Base-by-base conservation (phyloP, 2,329 filamentous ascomycete species). In the Arthrobotrys entomopaga region DNA sequence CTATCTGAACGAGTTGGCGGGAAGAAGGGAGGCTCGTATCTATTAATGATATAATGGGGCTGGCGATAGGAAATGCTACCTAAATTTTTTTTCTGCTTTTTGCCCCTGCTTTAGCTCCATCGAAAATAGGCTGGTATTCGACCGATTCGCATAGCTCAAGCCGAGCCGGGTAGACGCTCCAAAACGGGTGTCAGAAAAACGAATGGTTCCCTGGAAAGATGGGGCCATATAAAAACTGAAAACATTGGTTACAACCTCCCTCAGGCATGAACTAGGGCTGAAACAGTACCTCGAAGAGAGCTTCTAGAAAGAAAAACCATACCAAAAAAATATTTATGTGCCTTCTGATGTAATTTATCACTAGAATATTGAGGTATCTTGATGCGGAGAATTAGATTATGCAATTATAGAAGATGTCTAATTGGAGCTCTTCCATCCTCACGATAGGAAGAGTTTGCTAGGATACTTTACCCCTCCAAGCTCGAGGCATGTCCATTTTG, bases 291-390 rank as follows among this genome's bases (percentile, higher is more conserved):
- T 61, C 66, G 66, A 64, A 59, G 50, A 72, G 54, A 61, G 60
- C 61, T 73, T 73, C 69, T 73, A 66, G 69, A 73, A 34, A 73
- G 69, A 56, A 65, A 65, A 53, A 57, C 56, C 56, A 42, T 50
- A 34, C 22, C n/a, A n/a, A 53, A 4, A 24, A 34, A 34, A 34
- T 1, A 34, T 5, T 10, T 7, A 16, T 13, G 20, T 19, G 34
- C 26, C n/a, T 13, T 61, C 46, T 63, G 50, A 46, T 60, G 65
- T 22, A 73, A 73, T 73, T 58, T 65, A 65, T 65, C 24, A 16
- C 3, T 16, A 15, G 16, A 46, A 15, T n/a, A 46, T 13, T 61
- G 20, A 43, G 69, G 69, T 66, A 73, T 48, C 53, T 43, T 56
- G 56, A 73, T 50, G 69, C 69, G 69, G 50, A 54, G 69, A 73